Evolutionary conservation across 208 protist species (phyloP).

Genomic region (Hexamita inflata): DNA sequence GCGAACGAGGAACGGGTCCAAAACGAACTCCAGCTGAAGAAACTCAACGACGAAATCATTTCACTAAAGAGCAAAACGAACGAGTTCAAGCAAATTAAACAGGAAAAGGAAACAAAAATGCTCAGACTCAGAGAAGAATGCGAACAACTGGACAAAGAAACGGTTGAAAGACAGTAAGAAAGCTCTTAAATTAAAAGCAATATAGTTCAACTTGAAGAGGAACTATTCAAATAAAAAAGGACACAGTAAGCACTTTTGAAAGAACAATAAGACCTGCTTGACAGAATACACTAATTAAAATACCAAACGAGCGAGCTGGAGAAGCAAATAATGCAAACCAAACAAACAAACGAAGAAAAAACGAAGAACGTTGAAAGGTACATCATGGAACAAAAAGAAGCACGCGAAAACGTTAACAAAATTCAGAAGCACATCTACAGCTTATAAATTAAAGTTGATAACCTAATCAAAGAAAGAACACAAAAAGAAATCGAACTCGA

Average conservation of each 20-base stretch:
- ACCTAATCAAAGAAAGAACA: neutral
- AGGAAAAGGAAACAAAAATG: neutral
- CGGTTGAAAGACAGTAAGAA: neutral
- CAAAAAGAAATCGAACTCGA: neutral
- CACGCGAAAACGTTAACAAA: neutral
- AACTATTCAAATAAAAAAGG: neutral
- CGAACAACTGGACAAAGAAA: constrained; percentile 10
- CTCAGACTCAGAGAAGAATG: neutral
- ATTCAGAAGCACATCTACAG: neutral
- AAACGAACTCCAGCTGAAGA: neutral
- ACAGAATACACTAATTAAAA: neutral
- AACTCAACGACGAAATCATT: neutral
- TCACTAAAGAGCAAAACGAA: neutral
- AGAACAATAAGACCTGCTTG: neutral
- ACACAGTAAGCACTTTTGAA: neutral
- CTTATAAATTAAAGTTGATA: neutral
- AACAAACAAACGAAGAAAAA: neutral
- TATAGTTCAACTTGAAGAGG: neutral
- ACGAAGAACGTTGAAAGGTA: neutral
- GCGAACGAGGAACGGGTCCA: neutral
- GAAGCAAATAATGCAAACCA: neutral
- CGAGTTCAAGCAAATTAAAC: neutral
- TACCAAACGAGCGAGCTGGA: neutral
- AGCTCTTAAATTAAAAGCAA: neutral
- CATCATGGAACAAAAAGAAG: neutral